Base-by-base conservation (phyloP, 257 asterid species). In the Gynochthodes officinalis region DNA sequence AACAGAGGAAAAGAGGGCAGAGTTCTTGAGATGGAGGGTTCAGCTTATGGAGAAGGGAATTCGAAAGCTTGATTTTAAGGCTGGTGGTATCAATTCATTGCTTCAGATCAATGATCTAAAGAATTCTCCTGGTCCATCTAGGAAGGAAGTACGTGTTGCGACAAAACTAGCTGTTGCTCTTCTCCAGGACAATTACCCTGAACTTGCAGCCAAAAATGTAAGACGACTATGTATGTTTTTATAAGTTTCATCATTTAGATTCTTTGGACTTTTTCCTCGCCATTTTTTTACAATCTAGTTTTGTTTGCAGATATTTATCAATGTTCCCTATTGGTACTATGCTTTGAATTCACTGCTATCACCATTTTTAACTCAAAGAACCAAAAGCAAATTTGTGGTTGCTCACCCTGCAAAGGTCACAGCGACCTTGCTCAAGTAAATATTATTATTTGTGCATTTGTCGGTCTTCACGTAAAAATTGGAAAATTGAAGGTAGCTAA, bases 101-200 rank as follows among this genome's bases (percentile, higher is more conserved):
- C 84, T 91, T 70, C 97, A 91, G 33, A 78, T 91, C 37, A 89
- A 89, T 46, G 97, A 91, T 78, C 88, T 91, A 43, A 82, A 81
- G 71, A 89, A 87, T 32, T 89, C 90, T 12, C 85, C 87, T 0
- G 89, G 90, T 18, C 82, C 87, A 18, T 76, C 97, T 12, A 91
- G 79, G 85, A 89, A 89, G 80, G 96, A 87, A 48, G 89, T 89
- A n/a, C 82, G 97, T 4, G 83, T 78, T 50, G 90, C 90, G 0
- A 80, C 84, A 5, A 83, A 87, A 71, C 88, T 86, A 67, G 90
- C 88, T 9, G 90, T 91, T 67, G 79, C 86, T 0, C 79, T 89
- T 75, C 96, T 91, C 42, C 97, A 91, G 78, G 96, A 91, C 68
- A 91, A 91, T 39, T 91, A 91, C 73, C 97, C 97, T 0, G 97